Evolutionary conservation across 2,329 filamentous ascomycete species (phyloP).

Genomic region (Fusarium liriodendri): DNA sequence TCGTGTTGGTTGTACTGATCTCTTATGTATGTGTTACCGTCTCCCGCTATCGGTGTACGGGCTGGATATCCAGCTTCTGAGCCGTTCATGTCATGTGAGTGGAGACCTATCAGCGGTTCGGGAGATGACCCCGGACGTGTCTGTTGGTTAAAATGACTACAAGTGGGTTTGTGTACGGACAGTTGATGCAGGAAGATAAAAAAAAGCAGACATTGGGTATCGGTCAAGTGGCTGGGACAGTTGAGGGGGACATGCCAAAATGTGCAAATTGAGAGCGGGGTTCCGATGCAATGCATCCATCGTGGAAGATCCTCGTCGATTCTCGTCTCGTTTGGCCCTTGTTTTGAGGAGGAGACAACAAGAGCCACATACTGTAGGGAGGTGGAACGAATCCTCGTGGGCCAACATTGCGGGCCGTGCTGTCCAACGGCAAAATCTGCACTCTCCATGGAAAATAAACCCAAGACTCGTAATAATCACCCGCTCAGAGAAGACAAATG

Average conservation of each 20-base stretch:
- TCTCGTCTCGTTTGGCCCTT: not conserved
- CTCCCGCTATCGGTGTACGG: not conserved
- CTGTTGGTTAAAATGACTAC: slow-evolving; percentile 1
- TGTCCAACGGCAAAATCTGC: not conserved
- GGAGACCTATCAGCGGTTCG: not conserved
- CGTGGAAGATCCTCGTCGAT: not conserved
- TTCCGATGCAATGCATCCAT: not conserved
- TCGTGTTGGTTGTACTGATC: not conserved
- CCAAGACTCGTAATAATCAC: not conserved
- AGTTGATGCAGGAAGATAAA: not conserved
- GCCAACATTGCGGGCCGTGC: not conserved
- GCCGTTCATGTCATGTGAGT: not conserved
- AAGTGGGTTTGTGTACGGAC: not conserved
- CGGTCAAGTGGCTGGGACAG: not conserved
- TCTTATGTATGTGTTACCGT: not conserved
- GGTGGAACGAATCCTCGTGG: not conserved
- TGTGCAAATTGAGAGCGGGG: not conserved
- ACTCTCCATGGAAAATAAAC: not conserved
- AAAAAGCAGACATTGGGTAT: not conserved
- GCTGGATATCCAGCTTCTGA: not conserved
- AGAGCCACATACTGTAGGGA: not conserved
- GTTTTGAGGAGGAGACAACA: not conserved
- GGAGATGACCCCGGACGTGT: not conserved
- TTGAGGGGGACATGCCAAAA: not conserved
- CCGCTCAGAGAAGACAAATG: not conserved